Evolutionary conservation across 805 yeast genomes (phyloP).

Genomic region (Lachancea thermotolerans): DNA sequence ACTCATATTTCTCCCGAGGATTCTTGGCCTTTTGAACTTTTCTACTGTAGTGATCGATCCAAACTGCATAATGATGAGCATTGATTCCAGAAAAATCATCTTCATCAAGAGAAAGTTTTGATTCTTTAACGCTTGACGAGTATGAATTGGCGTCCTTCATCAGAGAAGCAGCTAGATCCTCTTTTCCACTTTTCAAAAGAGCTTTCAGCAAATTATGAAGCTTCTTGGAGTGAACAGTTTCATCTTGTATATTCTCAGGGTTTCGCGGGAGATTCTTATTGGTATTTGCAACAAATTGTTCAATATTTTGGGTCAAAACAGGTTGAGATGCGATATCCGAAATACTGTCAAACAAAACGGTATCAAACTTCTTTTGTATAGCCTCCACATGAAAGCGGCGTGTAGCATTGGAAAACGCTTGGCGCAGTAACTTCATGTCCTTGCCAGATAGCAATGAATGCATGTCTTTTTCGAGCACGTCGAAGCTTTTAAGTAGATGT

Average conservation of each 20-base stretch:
- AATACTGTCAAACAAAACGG: constrained; percentile 15
- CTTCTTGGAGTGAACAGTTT: constrained; percentile 16
- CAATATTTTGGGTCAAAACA: constrained; percentile 13
- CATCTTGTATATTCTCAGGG: constrained; percentile 9
- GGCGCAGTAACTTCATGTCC: constrained; percentile 9
- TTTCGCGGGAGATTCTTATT: constrained; percentile 1
- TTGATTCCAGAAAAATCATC: constrained; percentile 20
- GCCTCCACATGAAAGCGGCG: constrained; percentile 16
- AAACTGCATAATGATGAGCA: constrained; percentile 37
- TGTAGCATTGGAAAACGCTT: constrained; percentile 13
- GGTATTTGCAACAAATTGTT: constrained; percentile 11
- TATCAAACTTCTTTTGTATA: constrained; percentile 16
- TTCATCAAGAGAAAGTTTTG: constrained; percentile 2
- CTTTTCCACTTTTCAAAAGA: constrained; percentile 19
- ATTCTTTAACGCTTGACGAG: no score
- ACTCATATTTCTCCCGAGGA: neutral
- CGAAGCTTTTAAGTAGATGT: constrained; percentile 19
- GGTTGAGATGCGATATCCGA: constrained; percentile 14
- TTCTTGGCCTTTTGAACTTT: constrained; percentile 1
- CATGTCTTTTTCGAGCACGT: constrained; percentile 17
- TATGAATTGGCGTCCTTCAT: constrained; percentile 28
- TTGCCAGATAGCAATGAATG: constrained; percentile 9
- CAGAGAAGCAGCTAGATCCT: constrained; percentile 29
- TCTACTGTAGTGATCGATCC: constrained; percentile 31
- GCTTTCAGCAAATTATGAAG: constrained; percentile 24